phyloP scores from a whole-genome alignment of 2,329 filamentous ascomycete genomes.

The Chaetomium sp. region DNA sequence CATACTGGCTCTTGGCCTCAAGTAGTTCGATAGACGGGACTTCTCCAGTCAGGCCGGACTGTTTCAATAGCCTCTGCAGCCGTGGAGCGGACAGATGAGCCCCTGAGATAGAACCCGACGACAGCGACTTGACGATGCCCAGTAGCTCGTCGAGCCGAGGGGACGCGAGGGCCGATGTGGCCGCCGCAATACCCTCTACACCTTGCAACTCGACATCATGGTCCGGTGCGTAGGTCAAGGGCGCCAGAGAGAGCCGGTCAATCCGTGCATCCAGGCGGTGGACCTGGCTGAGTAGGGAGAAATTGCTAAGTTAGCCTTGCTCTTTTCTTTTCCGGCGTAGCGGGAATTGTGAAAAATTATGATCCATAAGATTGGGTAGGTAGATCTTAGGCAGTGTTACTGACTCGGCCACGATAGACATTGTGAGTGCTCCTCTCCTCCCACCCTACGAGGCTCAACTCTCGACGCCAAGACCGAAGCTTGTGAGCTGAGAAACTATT shows the following conservation, averaged over 20 bases:
- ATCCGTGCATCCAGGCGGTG: slow-evolving; percentile 59
- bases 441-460: slow-evolving; percentile 12
- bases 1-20: slow-evolving; percentile 45
- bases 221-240: slow-evolving; percentile 34
- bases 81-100: slow-evolving; percentile 53
- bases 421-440: slow-evolving; percentile 21
- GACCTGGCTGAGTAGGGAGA: slow-evolving; percentile 44
- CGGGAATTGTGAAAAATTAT: slow-evolving; percentile 14
- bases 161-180: slow-evolving; percentile 38
- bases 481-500: not conserved
- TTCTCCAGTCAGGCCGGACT: slow-evolving; percentile 48
- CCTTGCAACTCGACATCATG: slow-evolving; percentile 29
- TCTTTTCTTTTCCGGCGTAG: no score
- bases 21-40: slow-evolving; percentile 18
- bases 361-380: not conserved
- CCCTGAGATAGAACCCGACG: slow-evolving; percentile 59
- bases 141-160: slow-evolving; percentile 57
- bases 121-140: slow-evolving; percentile 62
- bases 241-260: slow-evolving; percentile 52
- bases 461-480: slow-evolving; percentile 9
- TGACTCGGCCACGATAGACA: slow-evolving; percentile 44
- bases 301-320: not conserved
- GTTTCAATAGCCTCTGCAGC: slow-evolving; percentile 56
- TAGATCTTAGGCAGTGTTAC: slow-evolving; percentile 15
- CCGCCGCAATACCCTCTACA: slow-evolving; percentile 23